Base-by-base conservation (phyloP, 2,329 filamentous ascomycete species). In the Pseudopyrenochaeta lycopersici region DNA sequence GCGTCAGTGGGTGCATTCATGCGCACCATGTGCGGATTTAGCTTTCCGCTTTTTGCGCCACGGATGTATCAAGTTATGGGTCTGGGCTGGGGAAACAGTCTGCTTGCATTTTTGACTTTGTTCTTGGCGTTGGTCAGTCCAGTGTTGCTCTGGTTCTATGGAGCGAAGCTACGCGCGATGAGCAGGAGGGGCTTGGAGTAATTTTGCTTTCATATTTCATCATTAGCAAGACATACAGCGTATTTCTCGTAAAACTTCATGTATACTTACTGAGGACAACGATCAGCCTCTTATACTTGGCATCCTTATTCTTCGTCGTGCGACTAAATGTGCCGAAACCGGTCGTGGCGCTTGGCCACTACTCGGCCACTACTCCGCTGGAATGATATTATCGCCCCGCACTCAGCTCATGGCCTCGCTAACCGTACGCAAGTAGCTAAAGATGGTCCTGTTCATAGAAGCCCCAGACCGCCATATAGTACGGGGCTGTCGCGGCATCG, bases 1-100 rank as follows among this genome's bases (percentile, higher is more conserved):
- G 80, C 88, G 0, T 87, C 88, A 1, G 86, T 86, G 1, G 87
- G 87, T 4, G 65, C 85, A 0, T 82, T 89, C 3, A 65, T 88
- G 32, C 74, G 85, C 18, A 79, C 76, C 6, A 68, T 86, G 3
- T 75, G 83, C 12, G 85, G 84, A 4, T 84, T 83, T 11, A 72
- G 85, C 32, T 76, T 89, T 2, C 87, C 86, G 0, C 72, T 88
- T 15, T 83, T 82, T 11, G 85, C 82, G 0, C 76, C 82, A 17
- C 59, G 72, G 35, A 85, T 90, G 84, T 89, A 88, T 61, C 68
- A 78, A 12, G 75, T 66, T 1, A 66, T 88, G 3, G 86, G 86
- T 0, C 63, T 85, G 12, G 86, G 86, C 0, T 86, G 85, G 70
- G 87, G 85, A 0, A 86, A 85, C 54, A 80, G 77, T 29, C 49